Evolutionary conservation across 208 protist genomes (phyloP).

Genomic region (Leishmania gerbilli): DNA sequence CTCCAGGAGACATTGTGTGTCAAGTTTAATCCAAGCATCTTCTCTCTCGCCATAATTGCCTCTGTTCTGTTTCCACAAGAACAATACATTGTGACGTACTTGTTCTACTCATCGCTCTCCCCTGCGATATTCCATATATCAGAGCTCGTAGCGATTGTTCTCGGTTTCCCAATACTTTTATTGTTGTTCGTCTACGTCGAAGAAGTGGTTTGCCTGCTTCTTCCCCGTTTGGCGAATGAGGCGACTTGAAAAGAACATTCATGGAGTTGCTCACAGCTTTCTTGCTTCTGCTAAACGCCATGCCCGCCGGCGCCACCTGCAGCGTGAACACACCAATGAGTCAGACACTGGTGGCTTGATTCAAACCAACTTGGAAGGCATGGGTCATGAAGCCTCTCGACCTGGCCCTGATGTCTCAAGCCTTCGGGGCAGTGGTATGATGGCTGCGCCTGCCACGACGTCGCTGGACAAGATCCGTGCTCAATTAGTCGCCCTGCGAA

Average conservation of each 20-base stretch:
- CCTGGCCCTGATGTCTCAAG: constrained; percentile 18
- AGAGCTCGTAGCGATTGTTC: not conserved
- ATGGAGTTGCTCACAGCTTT: not conserved
- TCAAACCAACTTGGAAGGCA: not conserved
- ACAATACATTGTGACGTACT: not conserved
- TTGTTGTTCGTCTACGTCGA: not conserved
- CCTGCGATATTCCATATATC: not conserved
- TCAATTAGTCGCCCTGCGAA: constrained; percentile 40
- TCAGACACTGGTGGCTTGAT: not conserved
- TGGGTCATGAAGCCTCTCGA: not conserved
- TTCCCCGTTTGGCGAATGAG: not conserved
- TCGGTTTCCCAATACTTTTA: not conserved
- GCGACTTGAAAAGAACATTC: not conserved
- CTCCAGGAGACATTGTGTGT: not conserved
- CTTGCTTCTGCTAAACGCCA: constrained; percentile 11
- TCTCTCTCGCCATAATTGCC: not conserved
- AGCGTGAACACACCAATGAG: not conserved
- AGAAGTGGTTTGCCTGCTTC: not conserved
- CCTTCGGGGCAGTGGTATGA: constrained; percentile 29
- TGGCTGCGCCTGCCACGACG: constrained; percentile 50
- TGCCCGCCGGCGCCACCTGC: constrained; percentile 20
- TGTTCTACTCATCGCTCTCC: not conserved
- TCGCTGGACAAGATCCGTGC: constrained; percentile 69
- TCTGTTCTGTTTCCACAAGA: not conserved
- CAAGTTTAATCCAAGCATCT: not conserved